Base-by-base conservation (phyloP, 2,329 filamentous ascomycete species). In the Capronia americana region DNA sequence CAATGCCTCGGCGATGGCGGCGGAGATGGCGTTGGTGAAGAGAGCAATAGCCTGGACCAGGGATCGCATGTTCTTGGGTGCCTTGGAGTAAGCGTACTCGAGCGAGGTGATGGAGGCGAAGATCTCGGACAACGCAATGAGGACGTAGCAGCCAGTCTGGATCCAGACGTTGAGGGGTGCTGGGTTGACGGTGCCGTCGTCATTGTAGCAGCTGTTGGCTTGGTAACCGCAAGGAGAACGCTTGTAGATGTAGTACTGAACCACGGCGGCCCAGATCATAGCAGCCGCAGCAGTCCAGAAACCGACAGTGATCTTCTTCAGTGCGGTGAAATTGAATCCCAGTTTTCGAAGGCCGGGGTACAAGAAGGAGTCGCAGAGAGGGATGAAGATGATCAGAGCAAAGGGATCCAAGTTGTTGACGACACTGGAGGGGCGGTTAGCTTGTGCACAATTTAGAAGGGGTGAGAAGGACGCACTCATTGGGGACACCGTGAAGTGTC, bases 11-110 rank as follows among this genome's bases (percentile, higher is more conserved):
- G 88, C 89, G 57, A 93, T 79, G 38, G 90, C 90, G 26, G 88
- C 83, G 0, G 88, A 87, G 70, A 93, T 83, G 65, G 90, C 90
- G 30, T 83, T 88, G 84, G 87, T 92, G 81, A 90, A 89, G 46
- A 92, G 83, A 74, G 88, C 88, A 72, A 92, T 81, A 20, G 86
- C 85, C 77, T 81, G 83, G 5, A 93, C 89, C 17, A 93, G 83
- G 1, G 88, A 91, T 70, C 90, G 88, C 90, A 93, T 93, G 80
- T 92, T 92, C 74, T 85, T 84, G 1, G 89, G 89, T 0, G 90
- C 89, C 77, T 92, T 91, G 73, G 88, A 90, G 78, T 88, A 92
- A 20, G 88, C 89, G 71, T 92, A 91, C 75, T 92, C 90, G 11
- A 90, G 83, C 67, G 87, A 86, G 0, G 89, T 90, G 67, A 92